Evolutionary conservation across 2,329 filamentous ascomycete species (phyloP), one percentile per base, ranked within the genome.

Genomic region (Trichoderma guizhouense): DNA sequence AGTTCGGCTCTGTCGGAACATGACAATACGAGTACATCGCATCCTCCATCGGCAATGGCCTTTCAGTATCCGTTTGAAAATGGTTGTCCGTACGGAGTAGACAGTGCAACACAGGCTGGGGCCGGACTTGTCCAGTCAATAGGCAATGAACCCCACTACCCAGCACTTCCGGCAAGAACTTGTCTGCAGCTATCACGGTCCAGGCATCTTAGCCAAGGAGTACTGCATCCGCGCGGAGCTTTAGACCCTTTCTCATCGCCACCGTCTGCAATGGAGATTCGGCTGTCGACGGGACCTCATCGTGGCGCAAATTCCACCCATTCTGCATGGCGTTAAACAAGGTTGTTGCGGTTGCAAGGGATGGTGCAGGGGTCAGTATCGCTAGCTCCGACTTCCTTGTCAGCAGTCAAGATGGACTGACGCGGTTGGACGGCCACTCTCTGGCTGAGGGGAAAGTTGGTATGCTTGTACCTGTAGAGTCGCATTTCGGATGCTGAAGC

Each of bases 241-340:
- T 69, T 62, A 43, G 28, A 21, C 58, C 67, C 67, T 69, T 69
- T 34, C 34, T 5, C 34, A 34, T 26, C 34, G 57, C 57, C 65
- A 60, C 65, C 18, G 57, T 51, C 66, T 62, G 55, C 64, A 39
- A 60, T 36, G 68, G 30, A 32, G 39, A 67, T 67, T 66, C 68
- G 62, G 55, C 58, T 73, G 60, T 71, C 26, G 30, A 71, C 24
- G 53, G 58, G 64, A 72, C 58, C 58, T 58, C 53, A 53, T 64
- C 36, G 72, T 73, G 72, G 72, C 72, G 72, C 58, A 69, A 58
- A 51, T 61, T 61, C 51, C 69, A 66, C 53, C 69, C 71, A 68
- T 69, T 57, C 66, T 75, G 74, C 74, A 71, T 75, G 74, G 74
- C 74, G 74, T 74, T 34, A 72, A 74, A 74, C 71, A 75, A 74